Base-by-base conservation (phyloP, 768 basidiomycete species). In the Terana coerulea region DNA sequence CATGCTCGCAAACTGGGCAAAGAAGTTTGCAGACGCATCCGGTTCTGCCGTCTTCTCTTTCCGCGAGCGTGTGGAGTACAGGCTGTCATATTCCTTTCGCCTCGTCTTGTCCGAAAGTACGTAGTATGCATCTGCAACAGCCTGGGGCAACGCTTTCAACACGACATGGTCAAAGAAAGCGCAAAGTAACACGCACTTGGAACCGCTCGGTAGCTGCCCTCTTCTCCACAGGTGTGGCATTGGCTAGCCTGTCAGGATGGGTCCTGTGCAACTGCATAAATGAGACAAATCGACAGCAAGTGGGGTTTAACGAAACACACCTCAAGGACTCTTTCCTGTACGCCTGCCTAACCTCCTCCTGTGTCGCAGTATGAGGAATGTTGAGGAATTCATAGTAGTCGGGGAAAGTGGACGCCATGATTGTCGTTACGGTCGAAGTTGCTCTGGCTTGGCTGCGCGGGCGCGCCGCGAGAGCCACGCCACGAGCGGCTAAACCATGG, bases 41-140 rank as follows among this genome's bases (percentile, higher is more conserved):
- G 91, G 86, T 56, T 87, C 81, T 17, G 71, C 72, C 11, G 83
- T 79, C 46, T 71, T 78, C 58, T 83, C 80, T 29, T 71, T 63
- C 15, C 65, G 61, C 7, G 75, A 56, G 45, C 78, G 79, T 7
- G 81, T 76, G n/a, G 72, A 67, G 62, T 86, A 86, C 0, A 91
- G 68, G 0, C 57, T 57, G 57, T 91, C 90, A 57, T 91, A 91
- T 67, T 91, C 88, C 61, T 67, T 74, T 52, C 86, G 79, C 51
- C 88, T 76, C 36, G 76, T 74, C 3, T 83, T 68, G 67, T 97
- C 91, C 2, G 90, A 92, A 31, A 98, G 80, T 24, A 95, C 88
- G 65, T 91, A 97, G 70, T 95, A 95, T 15, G 93, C 93, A 67
- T 97, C 94, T 47, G 94, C 92, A 56, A 97, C 84, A 7, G 87